Evolutionary conservation across 352 stramenopile species (phyloP), one percentile per base, ranked within the genome.

Genomic region (Phytophthora idaei): DNA sequence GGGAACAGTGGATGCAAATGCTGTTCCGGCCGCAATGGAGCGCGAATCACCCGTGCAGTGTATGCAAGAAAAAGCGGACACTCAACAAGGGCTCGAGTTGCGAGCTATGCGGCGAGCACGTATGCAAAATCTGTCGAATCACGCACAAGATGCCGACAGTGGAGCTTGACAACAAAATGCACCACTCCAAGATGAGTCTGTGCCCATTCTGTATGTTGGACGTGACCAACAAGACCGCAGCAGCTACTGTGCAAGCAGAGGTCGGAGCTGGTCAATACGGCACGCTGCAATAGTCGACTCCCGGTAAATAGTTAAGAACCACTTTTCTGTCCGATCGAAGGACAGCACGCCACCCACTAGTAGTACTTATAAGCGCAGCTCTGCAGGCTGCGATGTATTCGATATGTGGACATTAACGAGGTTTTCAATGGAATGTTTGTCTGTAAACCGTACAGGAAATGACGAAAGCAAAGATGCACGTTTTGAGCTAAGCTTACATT

Each of bases 101-200:
- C 37, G 64, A 72, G 14, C 27, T 72, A 29, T 72, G 64, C 25
- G 64, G 64, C 0, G 64, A 72, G 6, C 64, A 68, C 21, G 64
- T 72, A 5, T 72, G 64, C 39, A 68, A 67, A 36, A 41, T 72
- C 7, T 72, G 64, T 15, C 64, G 64, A 5, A 59, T 72, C 45
- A 72, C 58, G 5, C 64, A 72, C 51, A 72, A 72, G 31, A 11
- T 68, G 25, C 17, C 58, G 58, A 60, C 64, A 9, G 64, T 72
- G 58, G 64, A 68, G 48, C 58, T 72, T 12, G 58, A 72, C 58
- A 72, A 72, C 57, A 72, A 64, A 41, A 67, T 67, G 58, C 64
- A 58, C 32, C 52, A 61, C 21, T 41, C 51, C 50, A 72, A 72
- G 46, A 57, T 55, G 9, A 53, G 67, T 49, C 29, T 72, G n/a